Conservation (phyloP, 345 rosid genomes). For the Cardiospermum halicacabum region DNA sequence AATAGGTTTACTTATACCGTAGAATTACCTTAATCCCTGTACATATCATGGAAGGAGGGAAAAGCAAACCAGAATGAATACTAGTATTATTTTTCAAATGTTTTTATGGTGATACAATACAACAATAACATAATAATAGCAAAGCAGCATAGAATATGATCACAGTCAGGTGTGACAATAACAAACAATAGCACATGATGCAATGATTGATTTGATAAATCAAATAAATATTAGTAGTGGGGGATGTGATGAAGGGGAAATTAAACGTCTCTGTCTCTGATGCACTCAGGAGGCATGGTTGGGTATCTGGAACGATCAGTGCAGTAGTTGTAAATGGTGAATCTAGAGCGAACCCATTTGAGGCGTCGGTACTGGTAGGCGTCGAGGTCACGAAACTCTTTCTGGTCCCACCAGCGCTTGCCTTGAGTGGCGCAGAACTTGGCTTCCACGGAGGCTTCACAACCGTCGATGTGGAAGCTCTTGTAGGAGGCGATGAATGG, state of each 20-base stretch:
- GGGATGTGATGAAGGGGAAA: no score
- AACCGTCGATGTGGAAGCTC: slow-evolving; percentile 61
- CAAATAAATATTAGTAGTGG: no score
- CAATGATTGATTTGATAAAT: not conserved
- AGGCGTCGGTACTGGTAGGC: slow-evolving; percentile 45
- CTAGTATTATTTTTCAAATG: not conserved
- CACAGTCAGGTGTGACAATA: no score
- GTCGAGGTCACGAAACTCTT: slow-evolving; percentile 57
- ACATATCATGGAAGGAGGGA: no score
- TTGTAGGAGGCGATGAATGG: slow-evolving; percentile 61
- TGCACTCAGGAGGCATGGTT: slow-evolving; percentile 42
- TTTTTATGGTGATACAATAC: not conserved
- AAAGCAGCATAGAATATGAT: no score
- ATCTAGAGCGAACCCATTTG: slow-evolving; percentile 48
- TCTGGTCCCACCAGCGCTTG: slow-evolving; percentile 70
- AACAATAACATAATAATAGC: not conserved
- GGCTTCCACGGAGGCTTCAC: slow-evolving; percentile 54
- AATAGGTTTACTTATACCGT: no score
- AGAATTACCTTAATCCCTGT: no score
- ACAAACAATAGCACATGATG: not conserved
- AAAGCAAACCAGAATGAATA: no score
- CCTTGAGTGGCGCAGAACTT: slow-evolving; percentile 76
- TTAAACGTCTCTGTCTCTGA: slow-evolving; percentile 50
- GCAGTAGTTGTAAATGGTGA: slow-evolving; percentile 61
- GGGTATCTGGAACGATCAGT: slow-evolving; percentile 43